Conservation (phyloP, 768 basidiomycete species). For the Termitomyces sp. region DNA sequence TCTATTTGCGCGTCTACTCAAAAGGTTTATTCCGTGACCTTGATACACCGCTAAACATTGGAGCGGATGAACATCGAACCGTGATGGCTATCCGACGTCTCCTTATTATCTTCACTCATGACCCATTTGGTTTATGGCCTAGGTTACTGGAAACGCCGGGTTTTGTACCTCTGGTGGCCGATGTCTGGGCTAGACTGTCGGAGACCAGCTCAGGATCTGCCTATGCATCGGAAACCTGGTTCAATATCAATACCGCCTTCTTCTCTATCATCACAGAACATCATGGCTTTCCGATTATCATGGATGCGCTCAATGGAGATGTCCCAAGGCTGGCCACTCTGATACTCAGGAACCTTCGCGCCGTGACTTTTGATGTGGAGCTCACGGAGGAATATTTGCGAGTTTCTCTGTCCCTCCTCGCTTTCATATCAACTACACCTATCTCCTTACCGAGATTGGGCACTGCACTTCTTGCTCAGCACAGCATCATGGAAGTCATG, state of each 20-base stretch:
- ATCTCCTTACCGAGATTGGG: background rate
- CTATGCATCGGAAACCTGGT: background rate
- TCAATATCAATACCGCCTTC: background rate
- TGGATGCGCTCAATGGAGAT: background rate
- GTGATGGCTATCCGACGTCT: constrained; percentile 1
- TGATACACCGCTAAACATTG: background rate
- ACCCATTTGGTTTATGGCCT: background rate
- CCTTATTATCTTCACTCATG: background rate
- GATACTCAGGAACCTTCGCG: constrained; percentile 1
- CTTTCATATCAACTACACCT: background rate
- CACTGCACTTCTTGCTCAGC: constrained; percentile 1
- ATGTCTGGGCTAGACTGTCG: constrained; percentile 2
- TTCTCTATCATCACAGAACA: background rate
- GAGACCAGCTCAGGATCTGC: background rate
- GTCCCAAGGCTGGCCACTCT: background rate
- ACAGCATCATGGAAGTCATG: constrained; percentile 7
- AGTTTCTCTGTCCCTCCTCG: background rate
- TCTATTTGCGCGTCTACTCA: constrained; percentile 1
- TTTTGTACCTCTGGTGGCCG: background rate
- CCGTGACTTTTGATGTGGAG: background rate
- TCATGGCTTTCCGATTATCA: background rate
- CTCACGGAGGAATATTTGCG: background rate
- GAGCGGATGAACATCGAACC: constrained; percentile 1
- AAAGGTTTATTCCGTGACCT: background rate
- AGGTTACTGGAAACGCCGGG: background rate